Evolutionary conservation across 768 basidiomycete species (phyloP).

Genomic region (Stropharia rugosoannulata): DNA sequence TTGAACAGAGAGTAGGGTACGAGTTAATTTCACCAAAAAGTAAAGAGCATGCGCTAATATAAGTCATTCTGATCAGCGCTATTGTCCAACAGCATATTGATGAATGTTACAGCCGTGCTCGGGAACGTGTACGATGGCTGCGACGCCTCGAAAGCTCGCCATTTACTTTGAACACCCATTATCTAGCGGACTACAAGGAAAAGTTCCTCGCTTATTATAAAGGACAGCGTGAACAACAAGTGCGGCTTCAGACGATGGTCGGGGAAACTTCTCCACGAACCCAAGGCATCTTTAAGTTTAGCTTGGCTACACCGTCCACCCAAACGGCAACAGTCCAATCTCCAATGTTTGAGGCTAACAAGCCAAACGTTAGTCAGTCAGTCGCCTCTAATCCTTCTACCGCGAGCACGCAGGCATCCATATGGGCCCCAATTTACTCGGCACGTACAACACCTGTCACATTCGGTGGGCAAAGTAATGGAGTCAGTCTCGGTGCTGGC

Average conservation of each 20-base stretch:
- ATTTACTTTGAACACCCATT: conserved; percentile 51
- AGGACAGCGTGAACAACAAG: conserved; percentile 33
- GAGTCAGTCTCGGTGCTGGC: no score
- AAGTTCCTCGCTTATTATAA: conserved; percentile 49
- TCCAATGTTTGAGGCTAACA: no score
- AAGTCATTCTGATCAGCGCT: conserved; percentile 9
- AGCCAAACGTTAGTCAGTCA: no score
- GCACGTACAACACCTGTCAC: no score
- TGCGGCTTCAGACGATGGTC: conserved; percentile 7
- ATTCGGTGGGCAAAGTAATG: no score
- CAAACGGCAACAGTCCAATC: no score
- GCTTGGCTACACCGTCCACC: no score
- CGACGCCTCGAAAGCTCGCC: conserved; percentile 48
- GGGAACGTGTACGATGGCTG: conserved; percentile 46
- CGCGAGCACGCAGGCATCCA: no score
- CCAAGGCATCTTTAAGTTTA: no score
- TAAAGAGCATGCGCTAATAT: neutral
- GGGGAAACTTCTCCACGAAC: no score
- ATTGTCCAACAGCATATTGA: conserved; percentile 49
- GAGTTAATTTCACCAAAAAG: neutral
- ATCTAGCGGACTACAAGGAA: conserved; percentile 42
- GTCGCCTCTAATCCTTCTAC: no score
- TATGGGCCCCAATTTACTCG: no score
- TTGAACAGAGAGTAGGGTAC: conserved; percentile 48
- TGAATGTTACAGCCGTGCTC: conserved; percentile 26